Evolutionary conservation across 1,284 basidiomycete species (phyloP), one percentile per base, ranked within the genome.

Genomic region (Exobasidium rhododendri): DNA sequence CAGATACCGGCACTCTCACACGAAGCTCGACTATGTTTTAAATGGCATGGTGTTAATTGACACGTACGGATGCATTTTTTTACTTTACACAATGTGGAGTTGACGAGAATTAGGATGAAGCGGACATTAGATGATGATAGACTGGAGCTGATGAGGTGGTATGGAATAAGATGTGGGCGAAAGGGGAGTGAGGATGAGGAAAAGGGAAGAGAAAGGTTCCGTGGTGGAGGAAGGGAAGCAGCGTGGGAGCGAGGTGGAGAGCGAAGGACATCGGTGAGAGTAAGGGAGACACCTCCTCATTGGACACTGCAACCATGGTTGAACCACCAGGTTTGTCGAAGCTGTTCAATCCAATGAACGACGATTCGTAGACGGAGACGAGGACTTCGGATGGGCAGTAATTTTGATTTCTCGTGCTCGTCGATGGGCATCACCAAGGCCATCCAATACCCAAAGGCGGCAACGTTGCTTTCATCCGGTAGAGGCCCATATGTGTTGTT

Each of bases 391-490:
- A 96, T 90, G 2, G 92, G 91, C n/a, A 97, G 82, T n/a, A 97
- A 83, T 70, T 91, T 90, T 20, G 91, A 89, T 81, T 94, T 94
- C 82, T 96, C 92, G 73, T 89, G 86, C 70, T 96, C 92, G 77
- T 94, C 91, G 73, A 97, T 92, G n/a, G 93, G 94, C 65, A 97
- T 87, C 22, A 94, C 83, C 82, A 87, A 73, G 58, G 90, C 91
- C 83, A 96, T 91, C 90, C 91, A 97, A 60, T 71, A 75, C 11
- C 70, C 67, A 17, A 75, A 65, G 28, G 67, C 60, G 28, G 68
- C 72, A 17, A 75, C 70, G 53, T 75, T 70, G 32, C 67, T 58
- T 1, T 67, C 64, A 26, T 58, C 56, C 2, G 73, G 71, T 69
- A 75, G 71, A 4, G 71, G 69, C 1, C 73, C 73, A 44, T 75